Percentiles rank a stretch among this genome's conserved stretches.
phyloP scores from a whole-genome alignment of 768 basidiomycete genomes.

The Serendipita vermifera region DNA sequence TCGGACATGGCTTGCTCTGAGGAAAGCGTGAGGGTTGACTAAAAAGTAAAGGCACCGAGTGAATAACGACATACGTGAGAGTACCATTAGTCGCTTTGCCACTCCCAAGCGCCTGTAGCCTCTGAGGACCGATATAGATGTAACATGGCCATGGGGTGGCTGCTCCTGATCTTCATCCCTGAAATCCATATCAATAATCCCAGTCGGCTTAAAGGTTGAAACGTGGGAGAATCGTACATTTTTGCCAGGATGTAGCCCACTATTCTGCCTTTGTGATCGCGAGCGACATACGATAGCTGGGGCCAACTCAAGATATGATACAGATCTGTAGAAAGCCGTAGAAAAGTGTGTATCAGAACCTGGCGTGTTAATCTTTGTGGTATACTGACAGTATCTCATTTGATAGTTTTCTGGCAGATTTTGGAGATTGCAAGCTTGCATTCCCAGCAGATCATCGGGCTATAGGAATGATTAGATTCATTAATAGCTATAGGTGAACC shows the following conservation, averaged over 20 bases:
- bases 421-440: slow-evolving; percentile 89
- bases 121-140: slow-evolving; percentile 87
- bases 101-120: slow-evolving; percentile 83
- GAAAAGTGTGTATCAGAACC: neutral
- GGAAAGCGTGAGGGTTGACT: neutral
- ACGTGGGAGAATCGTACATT: slow-evolving; percentile 42
- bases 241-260: slow-evolving; percentile 95
- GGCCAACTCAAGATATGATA: slow-evolving; percentile 91
- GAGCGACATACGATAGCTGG: slow-evolving; percentile 83
- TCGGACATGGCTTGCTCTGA: slow-evolving; percentile 84
- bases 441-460: slow-evolving; percentile 79
- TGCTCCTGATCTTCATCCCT: slow-evolving; percentile 46
- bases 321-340: slow-evolving; percentile 42
- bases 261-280: slow-evolving; percentile 75
- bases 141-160: slow-evolving; percentile 76
- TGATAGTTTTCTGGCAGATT: slow-evolving; percentile 89
- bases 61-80: slow-evolving; percentile 54
- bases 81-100: slow-evolving; percentile 87
- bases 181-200: neutral
- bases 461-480: no score
- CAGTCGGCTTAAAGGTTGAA: no score
- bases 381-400: slow-evolving; percentile 56
- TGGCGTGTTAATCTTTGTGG: neutral
- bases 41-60: neutral
- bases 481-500: no score